phyloP scores from a whole-genome alignment of 306 rosid genomes.

The Fragaria vesca region DNA sequence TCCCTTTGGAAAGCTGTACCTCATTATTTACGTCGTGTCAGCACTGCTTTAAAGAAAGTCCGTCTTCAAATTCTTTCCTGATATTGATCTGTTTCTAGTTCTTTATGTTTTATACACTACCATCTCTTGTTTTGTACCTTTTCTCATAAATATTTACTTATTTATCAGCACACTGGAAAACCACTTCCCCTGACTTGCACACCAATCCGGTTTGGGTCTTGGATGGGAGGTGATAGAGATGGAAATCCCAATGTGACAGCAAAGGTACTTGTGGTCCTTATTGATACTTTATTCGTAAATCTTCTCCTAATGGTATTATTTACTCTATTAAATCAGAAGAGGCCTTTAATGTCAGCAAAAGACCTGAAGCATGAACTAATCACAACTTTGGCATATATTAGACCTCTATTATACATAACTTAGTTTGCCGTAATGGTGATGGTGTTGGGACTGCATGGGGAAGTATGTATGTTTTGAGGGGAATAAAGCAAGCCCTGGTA shows the following conservation, averaged over 20 bases:
- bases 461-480: not conserved
- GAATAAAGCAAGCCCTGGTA: not conserved
- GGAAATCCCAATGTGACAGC: conserved; percentile 96
- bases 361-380: not conserved
- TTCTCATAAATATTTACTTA: not conserved
- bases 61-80: conserved; percentile 23
- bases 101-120: not conserved
- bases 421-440: not conserved
- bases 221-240: conserved; percentile 99
- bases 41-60: conserved; percentile 94
- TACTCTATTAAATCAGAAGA: not conserved
- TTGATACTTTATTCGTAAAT: not conserved
- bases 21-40: conserved; percentile 87
- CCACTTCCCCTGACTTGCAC: conserved; percentile 93
- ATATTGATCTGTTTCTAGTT: conserved; percentile 14
- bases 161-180: conserved; percentile 82
- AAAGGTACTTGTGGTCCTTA: conserved; percentile 46
- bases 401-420: not conserved
- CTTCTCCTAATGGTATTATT: conserved; percentile 4
- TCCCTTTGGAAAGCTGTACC: conserved; percentile 99
- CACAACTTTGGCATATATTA: not conserved
- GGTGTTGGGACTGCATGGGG: not conserved
- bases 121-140: not conserved
- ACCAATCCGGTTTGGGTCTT: conserved; percentile 89
- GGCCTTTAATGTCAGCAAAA: not conserved